Conservation (phyloP, 495 filamentous ascomycete genomes). For the Lasiosphaeria miniovina region DNA sequence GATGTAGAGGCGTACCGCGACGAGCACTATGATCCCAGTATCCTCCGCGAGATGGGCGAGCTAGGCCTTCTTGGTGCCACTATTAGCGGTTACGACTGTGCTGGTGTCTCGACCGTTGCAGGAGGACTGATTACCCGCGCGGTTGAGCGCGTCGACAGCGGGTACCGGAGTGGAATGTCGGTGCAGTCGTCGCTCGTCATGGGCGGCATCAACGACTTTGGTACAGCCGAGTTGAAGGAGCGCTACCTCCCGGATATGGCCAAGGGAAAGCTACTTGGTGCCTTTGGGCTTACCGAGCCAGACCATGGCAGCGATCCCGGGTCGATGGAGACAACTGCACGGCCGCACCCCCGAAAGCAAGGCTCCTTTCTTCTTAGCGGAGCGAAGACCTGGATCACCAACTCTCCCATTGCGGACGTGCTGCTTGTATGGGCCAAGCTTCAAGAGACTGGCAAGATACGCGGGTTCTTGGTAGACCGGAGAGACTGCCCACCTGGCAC, state of each 20-base stretch:
- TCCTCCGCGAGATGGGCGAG: conserved; percentile 94
- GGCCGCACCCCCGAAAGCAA: conserved; percentile 81
- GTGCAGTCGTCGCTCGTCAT: conserved; percentile 94
- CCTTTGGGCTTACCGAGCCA: conserved; percentile 94
- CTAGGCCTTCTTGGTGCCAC: conserved; percentile 87
- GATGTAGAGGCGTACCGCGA: conserved; percentile 85
- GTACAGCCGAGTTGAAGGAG: conserved; percentile 85
- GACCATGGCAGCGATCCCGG: conserved; percentile 97
- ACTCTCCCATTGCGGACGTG: conserved; percentile 90
- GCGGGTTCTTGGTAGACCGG: conserved; percentile 88
- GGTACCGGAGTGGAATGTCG: conserved; percentile 93
- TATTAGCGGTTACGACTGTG: conserved; percentile 89
- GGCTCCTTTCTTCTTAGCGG: conserved; percentile 79
- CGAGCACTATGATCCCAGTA: conserved; percentile 85
- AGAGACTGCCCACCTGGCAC: conserved; percentile 78
- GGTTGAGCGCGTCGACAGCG: conserved; percentile 93
- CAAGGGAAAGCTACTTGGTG: conserved; percentile 81
- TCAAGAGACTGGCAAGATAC: conserved; percentile 85
- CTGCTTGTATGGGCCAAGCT: conserved; percentile 94
- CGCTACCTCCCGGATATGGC: conserved; percentile 80
- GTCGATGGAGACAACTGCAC: conserved; percentile 88
- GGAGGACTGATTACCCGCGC: conserved; percentile 92
- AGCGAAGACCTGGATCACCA: conserved; percentile 98
- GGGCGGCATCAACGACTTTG: conserved; percentile 95
- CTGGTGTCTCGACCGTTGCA: conserved; percentile 88